Percentiles rank a stretch among this genome's conserved stretches.
phyloP scores from a whole-genome alignment of 129 eudicot species.

The Centella asiatica region DNA sequence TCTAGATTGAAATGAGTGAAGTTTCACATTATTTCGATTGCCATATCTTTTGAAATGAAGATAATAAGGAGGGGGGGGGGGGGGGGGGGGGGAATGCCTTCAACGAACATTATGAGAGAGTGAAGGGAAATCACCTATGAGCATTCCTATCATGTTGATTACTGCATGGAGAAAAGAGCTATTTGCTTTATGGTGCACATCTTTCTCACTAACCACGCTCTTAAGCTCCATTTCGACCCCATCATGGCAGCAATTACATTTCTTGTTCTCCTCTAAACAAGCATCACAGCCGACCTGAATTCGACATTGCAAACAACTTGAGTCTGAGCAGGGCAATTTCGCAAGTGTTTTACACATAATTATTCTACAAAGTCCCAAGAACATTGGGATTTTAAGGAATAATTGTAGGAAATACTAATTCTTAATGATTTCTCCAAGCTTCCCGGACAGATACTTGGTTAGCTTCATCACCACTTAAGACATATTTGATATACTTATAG shows the following conservation, averaged over 20 bases:
- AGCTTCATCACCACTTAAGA: background rate
- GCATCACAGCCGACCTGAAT: slow-evolving; percentile 27
- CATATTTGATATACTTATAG: background rate
- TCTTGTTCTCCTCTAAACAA: slow-evolving; percentile 28
- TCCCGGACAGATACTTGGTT: slow-evolving; percentile 7
- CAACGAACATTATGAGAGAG: no score
- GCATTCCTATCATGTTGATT: slow-evolving; percentile 84
- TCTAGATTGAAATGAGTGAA: no score
- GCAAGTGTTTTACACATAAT: slow-evolving; percentile 13
- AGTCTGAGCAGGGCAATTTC: slow-evolving; percentile 8
- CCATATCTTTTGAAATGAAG: no score
- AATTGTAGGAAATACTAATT: background rate
- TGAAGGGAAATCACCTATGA: slow-evolving; percentile 70
- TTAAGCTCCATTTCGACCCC: slow-evolving; percentile 8
- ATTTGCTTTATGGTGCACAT: slow-evolving; percentile 11
- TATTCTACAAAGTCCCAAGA: background rate
- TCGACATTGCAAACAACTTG: slow-evolving; percentile 14
- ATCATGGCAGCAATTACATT: slow-evolving; percentile 16
- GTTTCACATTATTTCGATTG: no score
- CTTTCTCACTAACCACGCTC: slow-evolving; percentile 14
- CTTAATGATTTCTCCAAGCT: background rate
- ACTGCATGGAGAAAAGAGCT: slow-evolving; percentile 69
- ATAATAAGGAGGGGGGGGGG: no score
- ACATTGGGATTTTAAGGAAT: background rate
- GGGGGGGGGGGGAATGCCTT: no score